These are phyloP conservation scores for Wallacemonas sp. DNA, from an alignment of 208 protist genomes.

Conservation along the genomic window DNA sequence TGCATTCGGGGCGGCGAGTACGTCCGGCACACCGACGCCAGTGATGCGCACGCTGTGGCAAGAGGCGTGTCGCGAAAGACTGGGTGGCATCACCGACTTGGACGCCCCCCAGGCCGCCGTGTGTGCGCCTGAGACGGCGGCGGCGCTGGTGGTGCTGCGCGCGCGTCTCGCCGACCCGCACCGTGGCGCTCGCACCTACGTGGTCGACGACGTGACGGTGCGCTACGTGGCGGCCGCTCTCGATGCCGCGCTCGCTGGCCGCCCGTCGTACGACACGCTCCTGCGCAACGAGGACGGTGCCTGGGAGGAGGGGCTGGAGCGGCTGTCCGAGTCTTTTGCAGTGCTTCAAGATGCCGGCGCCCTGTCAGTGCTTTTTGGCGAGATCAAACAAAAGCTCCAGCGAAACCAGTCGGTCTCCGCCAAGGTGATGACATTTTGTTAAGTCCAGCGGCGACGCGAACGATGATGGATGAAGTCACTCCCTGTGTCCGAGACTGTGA, in stretches of 20 bases:
- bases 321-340: slow-evolving; percentile 13
- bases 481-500: too few species aligned
- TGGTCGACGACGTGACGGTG: slow-evolving; percentile 22
- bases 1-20: slow-evolving; percentile 37
- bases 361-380: background rate
- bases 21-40: slow-evolving; percentile 5
- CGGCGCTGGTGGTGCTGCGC: slow-evolving; percentile 29
- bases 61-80: slow-evolving; percentile 21
- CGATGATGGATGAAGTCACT: too few species aligned
- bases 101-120: background rate
- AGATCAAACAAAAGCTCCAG: slow-evolving; percentile 26
- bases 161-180: slow-evolving; percentile 12
- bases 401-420: background rate
- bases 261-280: background rate
- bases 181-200: slow-evolving; percentile 1
- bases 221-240: slow-evolving; percentile 26
- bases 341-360: background rate
- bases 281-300: slow-evolving; percentile 11
- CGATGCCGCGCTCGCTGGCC: background rate
- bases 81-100: slow-evolving; percentile 6
- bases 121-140: slow-evolving; percentile 6
- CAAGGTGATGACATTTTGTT: slow-evolving; percentile 29
- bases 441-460: background rate
- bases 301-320: slow-evolving; percentile 20
- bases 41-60: slow-evolving; percentile 53